Evolutionary conservation across 2,329 filamentous ascomycete genomes (phyloP), one percentile per base, ranked within the genome.

Genomic region (Cladosporium sp.): DNA sequence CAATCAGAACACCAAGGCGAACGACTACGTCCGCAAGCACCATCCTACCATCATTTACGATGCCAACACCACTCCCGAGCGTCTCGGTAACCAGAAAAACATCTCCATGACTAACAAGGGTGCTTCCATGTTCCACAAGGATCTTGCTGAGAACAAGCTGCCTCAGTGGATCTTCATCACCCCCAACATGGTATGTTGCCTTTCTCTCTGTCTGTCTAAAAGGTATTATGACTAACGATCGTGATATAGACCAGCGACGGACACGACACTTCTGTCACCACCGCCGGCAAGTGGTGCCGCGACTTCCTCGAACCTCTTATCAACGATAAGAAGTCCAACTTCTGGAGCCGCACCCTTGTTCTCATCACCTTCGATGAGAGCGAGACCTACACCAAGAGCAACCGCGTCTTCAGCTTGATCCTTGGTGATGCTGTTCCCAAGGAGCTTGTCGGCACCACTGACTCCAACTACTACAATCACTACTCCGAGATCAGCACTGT

Each of bases 1-100:
- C 58, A 90, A 91, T 73, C 84, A 84, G 63, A 62, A 83, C 65
- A 89, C 82, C 2, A 82, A 83, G 30, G 80, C 82, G 51, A 89
- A 92, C 67, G 84, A 88, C 75, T 94, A 94, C 70, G 89, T 93
- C 7, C 86, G 90, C 69, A 93, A 94, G 76, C 90, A 94, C 76
- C 91, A 92, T 70, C 80, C 76, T 45, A 75, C 68, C 15, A 76
- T 92, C 59, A 77, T 88, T 57, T 90, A 84, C 74, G 82, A 91
- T 70, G 84, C 82, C 37, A 81, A 86, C 59, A 76, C 80, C 55
- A 81, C 80, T 51, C 72, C 79, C 28, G 78, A 84, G 19, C 85
- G 88, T 25, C 77, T 89, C 1, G 80, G 82, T 5, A 80, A 85
- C 69, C 87, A 89, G 73, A 93, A 93, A 80, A 92, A 90, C 75